Base-by-base conservation (phyloP, 1,284 basidiomycete genomes). In the Ustilago trichophora region DNA sequence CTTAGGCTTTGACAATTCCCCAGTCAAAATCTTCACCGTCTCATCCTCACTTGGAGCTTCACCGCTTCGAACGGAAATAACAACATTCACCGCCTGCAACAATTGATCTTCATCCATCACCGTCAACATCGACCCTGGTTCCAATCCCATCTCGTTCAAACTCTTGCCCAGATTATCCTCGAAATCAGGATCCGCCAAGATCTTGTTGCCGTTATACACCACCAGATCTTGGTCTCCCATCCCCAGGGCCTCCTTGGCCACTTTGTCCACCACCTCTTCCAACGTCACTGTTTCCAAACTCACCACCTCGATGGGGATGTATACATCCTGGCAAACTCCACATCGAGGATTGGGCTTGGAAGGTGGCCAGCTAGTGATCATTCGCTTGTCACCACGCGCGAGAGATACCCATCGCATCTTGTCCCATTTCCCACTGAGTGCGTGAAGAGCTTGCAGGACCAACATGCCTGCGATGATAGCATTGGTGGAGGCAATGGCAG, bases 401-500 rank as follows among this genome's bases (percentile, higher is more conserved):
- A 79, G 40, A 11, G 60, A 62, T 26, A 77, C 63, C 32, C 63
- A 53, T 7, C 69, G 62, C 21, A 66, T 55, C 35, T 51, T 48
- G 29, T 52, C 31, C 72, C 70, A 74, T 11, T 32, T 19, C 6
- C 52, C 38, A 4, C 67, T 69, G 0, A 98, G 85, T 24, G 96
- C 85, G 56, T 93, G 89, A 12, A 97, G 83, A 0, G 93, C 91
- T 82, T 97, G 94, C 42, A 98, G 85, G n/a, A 97, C 93, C 72
- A 97, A 92, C 29, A 96, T 85, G 0, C 94, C 96, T 0, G 96
- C 91, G 66, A 98, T 89, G 82, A 98, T 91, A 11, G 96, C 96
- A 82, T 99, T 99, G 8, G 96, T 99, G 0, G 96, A 98, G 2
- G 96, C 96, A 72, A 98, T 98, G 2, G 96, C 96, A 1, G 96